Evolutionary conservation across 1,284 basidiomycete species (phyloP), one percentile per base, ranked within the genome.

Genomic region (Neonothopanus nambi): DNA sequence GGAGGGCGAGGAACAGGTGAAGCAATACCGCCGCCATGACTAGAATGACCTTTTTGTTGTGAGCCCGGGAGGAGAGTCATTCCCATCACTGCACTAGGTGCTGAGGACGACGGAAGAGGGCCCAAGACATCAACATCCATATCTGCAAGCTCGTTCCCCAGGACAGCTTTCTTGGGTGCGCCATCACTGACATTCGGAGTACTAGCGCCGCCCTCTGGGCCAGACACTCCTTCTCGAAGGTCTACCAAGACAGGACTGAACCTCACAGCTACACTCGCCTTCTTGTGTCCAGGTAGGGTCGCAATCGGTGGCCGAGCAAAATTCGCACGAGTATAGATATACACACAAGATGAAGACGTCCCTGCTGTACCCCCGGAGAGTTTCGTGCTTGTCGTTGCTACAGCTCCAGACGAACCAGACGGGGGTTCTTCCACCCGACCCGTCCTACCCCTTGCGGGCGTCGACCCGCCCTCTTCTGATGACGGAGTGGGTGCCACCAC

Each of bases 171-270:
- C 61, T 80, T 82, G 3, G 81, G 74, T 56, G 44, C 49, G 5
- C 37, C 33, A 15, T 47, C 51, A n/a, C 23, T 47, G 21, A 23
- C 61, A 2, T 2, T 33, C 53, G 49, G 40, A 9, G 28, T 55
- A 52, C 35, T 55, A n/a, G 52, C 7, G 12, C 42, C 57, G 15
- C 55, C 52, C 37, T 72, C 70, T 5, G 68, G 63, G n/a, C 75
- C 73, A 45, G 74, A 67, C 1, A 88, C 80, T 33, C 76, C 77
- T 3, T 78, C 72, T 18, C 95, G 80, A 26, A 98, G 76, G 63
- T 96, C 92, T 65, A 96, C 98, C 33, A 99, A 72, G 26, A 98
- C 82, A 0, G 96, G 96, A 33, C 91, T 96, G 73, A 99, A 99
- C 47, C 88, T 81, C 43, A 99, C 93, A 0, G 92, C 95, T 1